phyloP scores from a whole-genome alignment of 257 asterid genomes.

The Solanum peruvianum region DNA sequence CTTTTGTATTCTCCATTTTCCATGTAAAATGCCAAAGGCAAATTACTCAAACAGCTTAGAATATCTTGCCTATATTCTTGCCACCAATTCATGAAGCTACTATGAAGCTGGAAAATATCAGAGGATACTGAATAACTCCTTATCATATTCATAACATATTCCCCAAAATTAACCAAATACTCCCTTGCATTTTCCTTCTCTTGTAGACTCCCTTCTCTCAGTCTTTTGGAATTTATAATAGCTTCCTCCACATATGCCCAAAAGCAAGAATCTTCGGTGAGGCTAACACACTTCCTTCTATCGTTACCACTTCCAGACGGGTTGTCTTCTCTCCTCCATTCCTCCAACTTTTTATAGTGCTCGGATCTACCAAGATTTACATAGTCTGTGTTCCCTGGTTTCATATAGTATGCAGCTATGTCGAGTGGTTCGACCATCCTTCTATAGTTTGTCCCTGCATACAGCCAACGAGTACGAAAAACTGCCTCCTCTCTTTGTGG shows the following conservation, averaged over 20 bases:
- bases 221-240: neutral
- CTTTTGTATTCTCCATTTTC: neutral
- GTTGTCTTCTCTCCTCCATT: slow-evolving; percentile 15
- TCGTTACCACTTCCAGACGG: neutral
- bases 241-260: slow-evolving; percentile 34
- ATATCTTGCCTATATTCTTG: neutral
- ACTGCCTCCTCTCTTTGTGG: slow-evolving; percentile 7
- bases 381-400: slow-evolving; percentile 8
- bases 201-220: slow-evolving; percentile 9
- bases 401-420: slow-evolving; percentile 20
- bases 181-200: neutral
- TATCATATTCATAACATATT: slow-evolving; percentile 7
- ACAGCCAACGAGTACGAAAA: slow-evolving; percentile 19
- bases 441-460: slow-evolving; percentile 21
- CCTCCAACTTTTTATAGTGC: slow-evolving; percentile 19
- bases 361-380: neutral
- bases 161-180: slow-evolving; percentile 4
- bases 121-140: slow-evolving; percentile 4
- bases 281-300: slow-evolving; percentile 5
- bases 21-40: neutral
- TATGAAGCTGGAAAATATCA: slow-evolving; percentile 1
- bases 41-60: neutral
- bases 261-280: slow-evolving; percentile 23
- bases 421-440: slow-evolving; percentile 29
- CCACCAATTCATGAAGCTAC: slow-evolving; percentile 22